Evolutionary conservation across 306 rosid genomes (phyloP).

Genomic region (Comarum palustre): DNA sequence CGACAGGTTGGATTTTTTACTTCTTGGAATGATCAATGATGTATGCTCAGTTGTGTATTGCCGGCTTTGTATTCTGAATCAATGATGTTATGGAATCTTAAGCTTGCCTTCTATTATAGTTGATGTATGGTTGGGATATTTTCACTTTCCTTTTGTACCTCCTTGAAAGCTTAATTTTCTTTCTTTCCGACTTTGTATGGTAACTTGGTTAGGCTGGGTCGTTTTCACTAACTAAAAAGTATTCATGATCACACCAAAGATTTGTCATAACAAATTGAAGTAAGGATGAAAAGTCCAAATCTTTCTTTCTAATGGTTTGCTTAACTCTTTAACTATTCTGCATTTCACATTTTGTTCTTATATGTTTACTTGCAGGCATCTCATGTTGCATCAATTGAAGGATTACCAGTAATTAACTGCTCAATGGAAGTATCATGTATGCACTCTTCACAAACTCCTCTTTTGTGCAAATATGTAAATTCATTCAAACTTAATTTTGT

Average conservation of each 20-base stretch:
- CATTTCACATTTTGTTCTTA: conserved; percentile 15
- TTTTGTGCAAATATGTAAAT: conserved; percentile 4
- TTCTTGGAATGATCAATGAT: conserved; percentile 4
- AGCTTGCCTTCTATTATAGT: background rate
- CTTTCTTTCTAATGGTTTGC: background rate
- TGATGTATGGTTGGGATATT: background rate
- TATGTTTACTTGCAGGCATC: conserved; percentile 54
- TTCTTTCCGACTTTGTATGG: background rate
- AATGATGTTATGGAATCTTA: background rate
- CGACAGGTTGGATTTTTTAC: conserved; percentile 53
- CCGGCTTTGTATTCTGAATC: background rate
- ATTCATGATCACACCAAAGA: background rate
- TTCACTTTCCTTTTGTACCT: background rate
- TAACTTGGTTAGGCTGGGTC: background rate
- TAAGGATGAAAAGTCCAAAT: background rate
- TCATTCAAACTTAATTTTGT: conserved; percentile 9
- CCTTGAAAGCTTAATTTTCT: background rate
- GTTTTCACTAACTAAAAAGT: background rate
- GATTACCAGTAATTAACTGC: conserved; percentile 79
- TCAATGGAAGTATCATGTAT: conserved; percentile 71
- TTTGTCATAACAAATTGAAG: background rate
- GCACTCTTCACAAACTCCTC: conserved; percentile 20
- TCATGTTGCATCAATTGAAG: conserved; percentile 67
- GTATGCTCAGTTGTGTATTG: background rate
- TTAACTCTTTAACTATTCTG: conserved; percentile 5